Base-by-base conservation (phyloP, 352 stramenopile genomes). In the Globisporangium ultimum region DNA sequence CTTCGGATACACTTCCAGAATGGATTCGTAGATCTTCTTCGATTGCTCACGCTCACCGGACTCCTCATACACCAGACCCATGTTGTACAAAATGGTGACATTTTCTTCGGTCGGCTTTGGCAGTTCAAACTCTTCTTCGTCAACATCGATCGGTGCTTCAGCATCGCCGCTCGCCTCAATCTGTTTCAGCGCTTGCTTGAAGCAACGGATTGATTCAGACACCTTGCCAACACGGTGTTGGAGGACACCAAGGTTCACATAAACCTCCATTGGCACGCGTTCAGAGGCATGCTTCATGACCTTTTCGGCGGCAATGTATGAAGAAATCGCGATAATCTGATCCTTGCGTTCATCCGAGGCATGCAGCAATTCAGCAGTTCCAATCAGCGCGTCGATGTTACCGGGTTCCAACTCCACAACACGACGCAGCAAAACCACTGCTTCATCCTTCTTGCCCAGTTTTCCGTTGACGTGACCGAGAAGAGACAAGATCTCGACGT, bases 51-150 rank as follows among this genome's bases (percentile, higher is more conserved):
- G 92, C 48, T 97, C 78, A 38, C 95, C 95, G 28, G 89, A 79
- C 60, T 97, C 83, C 75, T 98, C 95, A 55, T 98, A 97, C 22
- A 98, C 82, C 8, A 97, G 78, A 13, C 89, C 96, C 61, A 98
- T 81, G 70, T 99, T 99, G 79, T 98, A 99, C 52, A 97, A 66
- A 67, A 98, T 91, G 28, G 90, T 98, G 17, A 97, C 86, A 50
- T 97, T 97, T 15, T 79, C 69, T 71, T 82, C 68, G 60, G 71
- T 74, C 42, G 83, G 70, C 50, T 74, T 88, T 3, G 82, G 82
- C 2, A 67, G n/a, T 41, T 50, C 10, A 72, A 64, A 10, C 8
- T 63, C 69, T 4, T 74, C 59, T 48, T 73, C 70, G 9, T 81
- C 70, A 10, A 70, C 66, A 42, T 58, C 52, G 32, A 46, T 21